These are phyloP conservation scores for Chloromonas sp. DNA, from an alignment of 163 green algal genomes.

Conservation along the genomic window DNA sequence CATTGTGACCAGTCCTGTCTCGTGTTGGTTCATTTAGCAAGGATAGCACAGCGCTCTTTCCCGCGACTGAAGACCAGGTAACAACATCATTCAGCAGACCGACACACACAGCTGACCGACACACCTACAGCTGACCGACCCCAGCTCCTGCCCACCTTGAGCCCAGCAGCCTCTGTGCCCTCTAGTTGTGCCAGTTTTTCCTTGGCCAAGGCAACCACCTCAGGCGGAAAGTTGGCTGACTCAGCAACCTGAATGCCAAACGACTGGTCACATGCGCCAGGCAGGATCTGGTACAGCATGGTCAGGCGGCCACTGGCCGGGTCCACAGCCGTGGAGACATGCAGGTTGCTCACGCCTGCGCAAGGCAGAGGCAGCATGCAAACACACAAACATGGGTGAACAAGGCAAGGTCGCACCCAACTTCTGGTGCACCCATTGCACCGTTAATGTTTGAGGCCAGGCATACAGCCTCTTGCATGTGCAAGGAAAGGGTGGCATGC, in stretches of 20 bases:
- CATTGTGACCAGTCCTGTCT: no score
- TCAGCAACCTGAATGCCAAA: constrained; percentile 94
- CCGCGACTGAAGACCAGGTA: no score
- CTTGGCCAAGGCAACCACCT: constrained; percentile 72
- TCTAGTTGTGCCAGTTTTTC: constrained; percentile 73
- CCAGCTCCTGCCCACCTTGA: background rate
- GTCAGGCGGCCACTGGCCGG: constrained; percentile 58
- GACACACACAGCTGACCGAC: background rate
- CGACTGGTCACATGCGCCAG: constrained; percentile 86
- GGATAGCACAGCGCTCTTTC: no score
- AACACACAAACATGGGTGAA: background rate
- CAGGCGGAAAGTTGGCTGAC: constrained; percentile 72
- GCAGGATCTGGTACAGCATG: constrained; percentile 87
- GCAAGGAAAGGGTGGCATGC: no score
- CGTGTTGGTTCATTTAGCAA: no score
- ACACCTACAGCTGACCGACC: background rate
- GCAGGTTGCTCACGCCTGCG: constrained; percentile 25
- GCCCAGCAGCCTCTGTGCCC: constrained; percentile 12
- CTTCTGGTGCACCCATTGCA: no score
- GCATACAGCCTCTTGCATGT: no score
- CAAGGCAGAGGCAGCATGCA: background rate
- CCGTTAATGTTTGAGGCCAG: no score
- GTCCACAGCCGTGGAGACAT: constrained; percentile 43
- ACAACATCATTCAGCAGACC: background rate
- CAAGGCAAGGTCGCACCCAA: no score